Conservation (phyloP, 2,329 filamentous ascomycete species). For the Fusarium sambucinum region DNA sequence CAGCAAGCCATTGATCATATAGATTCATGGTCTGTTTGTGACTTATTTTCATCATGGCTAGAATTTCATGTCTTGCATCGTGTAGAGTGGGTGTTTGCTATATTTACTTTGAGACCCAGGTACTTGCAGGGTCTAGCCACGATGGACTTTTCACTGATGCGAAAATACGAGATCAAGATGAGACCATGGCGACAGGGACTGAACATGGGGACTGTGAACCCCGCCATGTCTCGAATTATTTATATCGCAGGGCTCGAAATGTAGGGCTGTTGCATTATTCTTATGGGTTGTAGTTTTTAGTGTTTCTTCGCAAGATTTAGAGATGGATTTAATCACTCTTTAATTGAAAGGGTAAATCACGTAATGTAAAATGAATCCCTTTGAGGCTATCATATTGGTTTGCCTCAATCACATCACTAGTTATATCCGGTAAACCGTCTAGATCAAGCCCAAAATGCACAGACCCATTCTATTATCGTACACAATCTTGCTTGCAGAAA, state of each 20-base stretch:
- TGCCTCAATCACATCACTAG: slow-evolving; percentile 21
- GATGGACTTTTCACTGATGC: slow-evolving; percentile 15
- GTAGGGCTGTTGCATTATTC: neutral
- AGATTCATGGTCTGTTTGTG: neutral
- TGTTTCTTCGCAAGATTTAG: neutral
- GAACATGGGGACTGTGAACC: slow-evolving; percentile 1
- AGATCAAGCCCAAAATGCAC: slow-evolving; percentile 25
- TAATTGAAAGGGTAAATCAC: neutral
- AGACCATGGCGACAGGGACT: slow-evolving; percentile 12
- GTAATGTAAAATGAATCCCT: too few relatives aligned
- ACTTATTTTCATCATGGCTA: neutral
- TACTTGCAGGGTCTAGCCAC: slow-evolving; percentile 23
- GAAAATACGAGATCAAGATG: slow-evolving; percentile 33
- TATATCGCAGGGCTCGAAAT: neutral
- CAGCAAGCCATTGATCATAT: neutral
- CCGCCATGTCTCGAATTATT: slow-evolving; percentile 21
- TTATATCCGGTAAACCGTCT: slow-evolving; percentile 21
- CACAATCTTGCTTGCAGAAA: slow-evolving; percentile 34
- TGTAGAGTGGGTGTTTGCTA: slow-evolving; percentile 29
- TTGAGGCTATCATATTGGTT: slow-evolving; percentile 5
- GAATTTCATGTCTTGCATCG: slow-evolving; percentile 12
- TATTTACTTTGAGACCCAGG: slow-evolving; percentile 32
- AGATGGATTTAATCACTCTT: neutral
- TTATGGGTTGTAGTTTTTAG: too few relatives aligned
- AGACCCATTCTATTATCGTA: slow-evolving; percentile 17